Evolutionary conservation across 2,329 filamentous ascomycete species (phyloP).

Genomic region (Fusarium sp.): DNA sequence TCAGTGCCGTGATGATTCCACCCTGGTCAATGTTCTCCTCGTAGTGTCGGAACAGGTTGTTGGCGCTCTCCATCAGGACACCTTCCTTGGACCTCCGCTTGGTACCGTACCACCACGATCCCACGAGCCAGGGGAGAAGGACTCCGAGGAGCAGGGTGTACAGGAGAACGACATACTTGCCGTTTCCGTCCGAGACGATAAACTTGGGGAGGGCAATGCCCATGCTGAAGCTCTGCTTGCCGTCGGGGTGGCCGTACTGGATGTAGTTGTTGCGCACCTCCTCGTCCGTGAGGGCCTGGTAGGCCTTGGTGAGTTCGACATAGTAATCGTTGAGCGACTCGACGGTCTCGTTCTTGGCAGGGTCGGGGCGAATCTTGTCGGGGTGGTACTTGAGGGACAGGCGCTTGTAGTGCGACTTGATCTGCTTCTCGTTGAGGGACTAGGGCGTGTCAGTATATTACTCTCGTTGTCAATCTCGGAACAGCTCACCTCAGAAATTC

Average conservation of each 20-base stretch:
- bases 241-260: slow-evolving; percentile 95
- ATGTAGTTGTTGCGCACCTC: slow-evolving; percentile 97
- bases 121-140: slow-evolving; percentile 90
- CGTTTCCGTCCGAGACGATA: slow-evolving; percentile 92
- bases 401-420: slow-evolving; percentile 90
- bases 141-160: slow-evolving; percentile 92
- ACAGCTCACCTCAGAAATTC: slow-evolving; percentile 79
- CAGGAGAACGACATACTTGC: slow-evolving; percentile 92
- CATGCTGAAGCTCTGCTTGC: slow-evolving; percentile 98
- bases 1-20: slow-evolving; percentile 83
- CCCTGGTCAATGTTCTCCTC: slow-evolving; percentile 85
- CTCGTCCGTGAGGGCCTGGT: slow-evolving; percentile 97
- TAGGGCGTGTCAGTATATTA: slow-evolving; percentile 49
- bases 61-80: slow-evolving; percentile 91
- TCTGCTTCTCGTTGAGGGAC: slow-evolving; percentile 88
- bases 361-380: slow-evolving; percentile 89
- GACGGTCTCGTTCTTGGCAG: slow-evolving; percentile 87
- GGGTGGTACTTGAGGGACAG: slow-evolving; percentile 90
- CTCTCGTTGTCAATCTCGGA: not conserved
- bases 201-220: slow-evolving; percentile 95
- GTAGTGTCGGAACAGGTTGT: slow-evolving; percentile 94
- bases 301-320: slow-evolving; percentile 96
- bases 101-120: slow-evolving; percentile 98
- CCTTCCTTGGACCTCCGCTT: slow-evolving; percentile 94
- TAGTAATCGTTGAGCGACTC: slow-evolving; percentile 89